These are phyloP conservation scores for Collariella sp. DNA, from an alignment of 495 filamentous ascomycete genomes.

Conservation along the genomic window DNA sequence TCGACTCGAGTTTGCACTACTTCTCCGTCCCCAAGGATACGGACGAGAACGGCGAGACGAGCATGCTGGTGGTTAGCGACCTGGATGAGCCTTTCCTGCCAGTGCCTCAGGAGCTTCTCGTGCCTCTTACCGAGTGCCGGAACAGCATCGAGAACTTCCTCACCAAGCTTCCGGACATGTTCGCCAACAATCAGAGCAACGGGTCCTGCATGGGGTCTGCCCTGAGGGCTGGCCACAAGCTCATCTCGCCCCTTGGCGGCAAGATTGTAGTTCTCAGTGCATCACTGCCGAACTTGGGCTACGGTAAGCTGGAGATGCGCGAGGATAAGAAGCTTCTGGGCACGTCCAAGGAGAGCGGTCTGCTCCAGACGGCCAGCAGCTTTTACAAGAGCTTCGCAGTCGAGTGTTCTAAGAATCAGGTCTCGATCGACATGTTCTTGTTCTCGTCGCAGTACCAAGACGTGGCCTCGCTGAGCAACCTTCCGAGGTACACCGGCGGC, in stretches of 20 bases:
- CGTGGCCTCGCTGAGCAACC: slow-evolving; percentile 87
- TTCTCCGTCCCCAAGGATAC: slow-evolving; percentile 86
- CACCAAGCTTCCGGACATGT: slow-evolving; percentile 89
- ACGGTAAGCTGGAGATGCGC: slow-evolving; percentile 83
- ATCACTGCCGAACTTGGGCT: slow-evolving; percentile 81
- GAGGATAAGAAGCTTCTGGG: slow-evolving; percentile 96
- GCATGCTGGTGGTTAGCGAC: slow-evolving; percentile 92
- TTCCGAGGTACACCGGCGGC: slow-evolving; percentile 92
- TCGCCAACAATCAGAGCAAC: slow-evolving; percentile 81
- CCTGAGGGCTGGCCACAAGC: slow-evolving; percentile 83
- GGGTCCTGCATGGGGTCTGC: slow-evolving; percentile 89
- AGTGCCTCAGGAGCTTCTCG: slow-evolving; percentile 84
- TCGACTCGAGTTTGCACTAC: slow-evolving; percentile 92
- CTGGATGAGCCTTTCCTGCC: slow-evolving; percentile 96
- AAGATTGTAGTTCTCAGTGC: slow-evolving; percentile 89
- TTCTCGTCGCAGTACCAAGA: slow-evolving; percentile 97
- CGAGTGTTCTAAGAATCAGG: slow-evolving; percentile 96
- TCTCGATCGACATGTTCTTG: slow-evolving; percentile 98
- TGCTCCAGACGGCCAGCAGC: slow-evolving; percentile 84
- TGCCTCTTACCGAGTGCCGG: slow-evolving; percentile 81
- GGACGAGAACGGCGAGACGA: slow-evolving; percentile 69
- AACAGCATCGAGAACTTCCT: slow-evolving; percentile 87
- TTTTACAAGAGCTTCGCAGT: slow-evolving; percentile 99
- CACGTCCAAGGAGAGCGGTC: slow-evolving; percentile 77
- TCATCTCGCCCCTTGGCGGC: slow-evolving; percentile 86